Evolutionary conservation across 495 filamentous ascomycete genomes (phyloP), one percentile per base, ranked within the genome.

Genomic region (Jackrogersella multiformis): DNA sequence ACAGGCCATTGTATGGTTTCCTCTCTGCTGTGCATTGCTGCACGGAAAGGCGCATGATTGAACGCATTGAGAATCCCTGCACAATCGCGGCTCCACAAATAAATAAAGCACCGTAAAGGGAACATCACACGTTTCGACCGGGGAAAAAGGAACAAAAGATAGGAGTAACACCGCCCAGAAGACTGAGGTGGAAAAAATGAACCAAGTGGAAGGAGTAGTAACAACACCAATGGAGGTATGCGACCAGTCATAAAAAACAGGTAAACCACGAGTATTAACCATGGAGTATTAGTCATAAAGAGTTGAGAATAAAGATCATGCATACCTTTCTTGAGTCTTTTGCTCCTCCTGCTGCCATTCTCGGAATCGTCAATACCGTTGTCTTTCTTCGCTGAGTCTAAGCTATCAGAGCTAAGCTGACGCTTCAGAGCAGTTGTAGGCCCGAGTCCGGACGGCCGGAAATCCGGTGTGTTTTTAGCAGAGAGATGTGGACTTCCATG

Each of bases 291-390:
- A 46, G 21, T 46, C 20, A 30, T 48, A 48, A n/a, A 48, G 16
- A 48, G 13, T 16, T 9, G 15, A 21, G 18, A 59, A 42, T 38
- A 39, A 45, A 56, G 10, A 36, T 8, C 32, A 38, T 53, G 80
- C 82, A 70, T 84, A 95, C 92, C 93, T 86, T 97, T 97, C 78
- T 94, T 96, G 7, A 96, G 79, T 34, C 95, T 86, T 79, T 99
- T 98, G 76, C 93, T 97, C 54, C 94, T 87, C 59, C 96, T 85
- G 58, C 92, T 94, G 55, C 87, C 87, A 61, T 82, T 83, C 63
- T 97, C 92, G 5, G 79, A 81, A 39, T 93, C 89, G 20, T 87
- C 88, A 36, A 80, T 82, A 21, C 88, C 86, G 4, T 76, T 80
- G 32, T 88, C 88, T 61, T 82, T 84, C 51, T 77, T 82, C 7